phyloP scores from a whole-genome alignment of 2,329 filamentous ascomycete species.

The Talaromyces sp. region DNA sequence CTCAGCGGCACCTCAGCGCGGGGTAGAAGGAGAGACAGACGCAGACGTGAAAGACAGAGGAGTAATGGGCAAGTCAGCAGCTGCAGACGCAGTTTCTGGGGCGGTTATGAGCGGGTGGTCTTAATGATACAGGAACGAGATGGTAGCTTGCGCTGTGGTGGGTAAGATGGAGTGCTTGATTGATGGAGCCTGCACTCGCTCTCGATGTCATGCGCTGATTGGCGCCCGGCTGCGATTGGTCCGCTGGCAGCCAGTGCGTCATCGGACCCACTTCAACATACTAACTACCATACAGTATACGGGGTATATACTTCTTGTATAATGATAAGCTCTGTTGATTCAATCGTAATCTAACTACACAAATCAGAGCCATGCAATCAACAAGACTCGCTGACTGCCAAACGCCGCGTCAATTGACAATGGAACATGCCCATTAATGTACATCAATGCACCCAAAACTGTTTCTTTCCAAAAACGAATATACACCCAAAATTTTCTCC shows the following conservation, averaged over 20 bases:
- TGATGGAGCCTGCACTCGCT: neutral
- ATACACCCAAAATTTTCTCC: neutral
- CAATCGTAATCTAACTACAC: neutral
- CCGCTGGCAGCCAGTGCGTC: neutral
- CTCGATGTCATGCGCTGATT: neutral
- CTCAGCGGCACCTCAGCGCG: slow-evolving; percentile 7
- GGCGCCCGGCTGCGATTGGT: neutral
- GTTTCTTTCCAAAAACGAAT: neutral
- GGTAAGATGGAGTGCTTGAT: neutral
- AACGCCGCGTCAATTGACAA: neutral
- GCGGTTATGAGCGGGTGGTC: neutral
- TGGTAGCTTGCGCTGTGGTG: neutral
- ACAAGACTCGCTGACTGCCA: neutral
- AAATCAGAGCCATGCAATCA: neutral
- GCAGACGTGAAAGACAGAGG: neutral
- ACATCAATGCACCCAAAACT: neutral
- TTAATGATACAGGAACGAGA: neutral
- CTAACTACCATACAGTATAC: too few relatives aligned
- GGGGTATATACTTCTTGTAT: too few relatives aligned
- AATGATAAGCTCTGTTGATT: neutral
- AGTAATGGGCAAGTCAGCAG: neutral
- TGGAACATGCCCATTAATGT: neutral
- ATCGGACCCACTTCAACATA: neutral
- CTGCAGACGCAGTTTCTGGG: neutral
- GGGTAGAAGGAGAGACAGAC: neutral